Conservation (phyloP, 139 green algal species). For the Chlorella sp. region DNA sequence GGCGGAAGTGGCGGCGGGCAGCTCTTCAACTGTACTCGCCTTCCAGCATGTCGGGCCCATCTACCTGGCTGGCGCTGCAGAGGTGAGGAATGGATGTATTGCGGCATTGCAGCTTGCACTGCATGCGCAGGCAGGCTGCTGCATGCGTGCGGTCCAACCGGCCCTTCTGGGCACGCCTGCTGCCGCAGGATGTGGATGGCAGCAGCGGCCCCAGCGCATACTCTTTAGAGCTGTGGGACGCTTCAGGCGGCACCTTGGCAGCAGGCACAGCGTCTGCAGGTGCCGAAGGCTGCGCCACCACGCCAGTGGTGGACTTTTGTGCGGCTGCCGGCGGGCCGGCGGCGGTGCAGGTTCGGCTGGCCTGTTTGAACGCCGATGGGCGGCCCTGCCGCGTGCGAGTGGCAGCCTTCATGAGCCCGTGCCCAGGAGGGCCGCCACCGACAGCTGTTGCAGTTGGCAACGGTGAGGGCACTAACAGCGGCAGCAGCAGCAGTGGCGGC, state of each 20-base stretch:
- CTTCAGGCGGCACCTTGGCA: not conserved
- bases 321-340: not conserved
- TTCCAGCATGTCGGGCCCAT: not conserved
- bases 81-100: not conserved
- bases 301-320: not conserved
- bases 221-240: not conserved
- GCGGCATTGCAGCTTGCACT: not conserved
- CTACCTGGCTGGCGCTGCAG: not conserved
- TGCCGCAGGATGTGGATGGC: not conserved
- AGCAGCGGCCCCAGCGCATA: not conserved
- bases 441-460: not conserved
- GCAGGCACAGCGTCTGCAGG: not conserved
- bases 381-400: not conserved
- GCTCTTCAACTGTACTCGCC: not conserved
- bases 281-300: not conserved
- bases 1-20: not conserved
- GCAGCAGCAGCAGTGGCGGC: not conserved
- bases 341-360: not conserved
- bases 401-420: slow-evolving; percentile 7
- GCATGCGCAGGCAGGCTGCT: not conserved
- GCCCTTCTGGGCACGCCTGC: not conserved
- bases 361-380: not conserved
- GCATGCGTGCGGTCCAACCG: no score
- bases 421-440: not conserved
- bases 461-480: not conserved